Conservation (phyloP, 2,329 filamentous ascomycete species). For the Emergomyces pasteurianus region DNA sequence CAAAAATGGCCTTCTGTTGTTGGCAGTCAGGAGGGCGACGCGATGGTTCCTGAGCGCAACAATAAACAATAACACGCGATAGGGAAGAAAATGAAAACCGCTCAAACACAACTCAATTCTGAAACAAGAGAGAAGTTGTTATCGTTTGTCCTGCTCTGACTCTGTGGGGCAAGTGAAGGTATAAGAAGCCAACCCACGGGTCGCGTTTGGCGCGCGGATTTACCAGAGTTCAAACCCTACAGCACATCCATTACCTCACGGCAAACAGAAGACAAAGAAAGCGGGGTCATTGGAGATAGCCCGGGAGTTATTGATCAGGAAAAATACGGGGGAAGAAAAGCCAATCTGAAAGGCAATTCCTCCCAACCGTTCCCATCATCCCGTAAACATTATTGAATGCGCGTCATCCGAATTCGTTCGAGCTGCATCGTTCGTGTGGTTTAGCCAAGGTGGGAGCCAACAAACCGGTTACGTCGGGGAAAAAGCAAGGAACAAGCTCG, state of each 20-base stretch:
- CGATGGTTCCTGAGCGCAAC: background rate
- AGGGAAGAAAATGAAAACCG: background rate
- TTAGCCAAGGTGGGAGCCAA: background rate
- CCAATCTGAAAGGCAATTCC: background rate
- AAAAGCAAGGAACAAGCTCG: background rate
- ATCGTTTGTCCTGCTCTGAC: background rate
- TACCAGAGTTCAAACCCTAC: background rate
- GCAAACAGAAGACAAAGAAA: background rate
- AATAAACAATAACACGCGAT: too few species aligned
- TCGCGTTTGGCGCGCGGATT: background rate
- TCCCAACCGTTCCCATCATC: background rate
- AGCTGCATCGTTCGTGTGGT: background rate
- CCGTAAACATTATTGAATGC: background rate
- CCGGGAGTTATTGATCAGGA: background rate
- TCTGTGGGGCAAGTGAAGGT: background rate
- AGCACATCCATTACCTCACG: too few species aligned
- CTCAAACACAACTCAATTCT: background rate
- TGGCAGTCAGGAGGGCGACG: too few species aligned
- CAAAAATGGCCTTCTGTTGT: too few species aligned
- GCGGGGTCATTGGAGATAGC: background rate
- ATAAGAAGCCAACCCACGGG: background rate
- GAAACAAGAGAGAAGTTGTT: background rate
- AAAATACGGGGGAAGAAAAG: background rate
- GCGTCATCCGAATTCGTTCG: background rate
- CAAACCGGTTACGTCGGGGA: background rate